Base-by-base conservation (phyloP, 805 yeast genomes). In the Lipomyces sp. region DNA sequence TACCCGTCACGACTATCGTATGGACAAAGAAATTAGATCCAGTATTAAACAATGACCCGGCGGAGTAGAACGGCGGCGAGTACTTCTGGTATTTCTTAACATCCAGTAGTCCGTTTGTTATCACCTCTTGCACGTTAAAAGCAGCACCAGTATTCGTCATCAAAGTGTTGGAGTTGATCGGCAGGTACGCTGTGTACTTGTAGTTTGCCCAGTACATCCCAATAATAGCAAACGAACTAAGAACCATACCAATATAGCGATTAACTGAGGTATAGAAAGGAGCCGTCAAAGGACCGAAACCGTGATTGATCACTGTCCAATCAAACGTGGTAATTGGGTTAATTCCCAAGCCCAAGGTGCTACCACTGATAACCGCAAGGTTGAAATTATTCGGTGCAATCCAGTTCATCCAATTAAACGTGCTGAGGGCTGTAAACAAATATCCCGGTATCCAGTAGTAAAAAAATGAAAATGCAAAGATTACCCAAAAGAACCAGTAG, bases 21-120 rank as follows among this genome's bases (percentile, higher is more conserved):
- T 85, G 84, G 58, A 84, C 74, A 48, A 84, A 83, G 75, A 85
- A 86, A 72, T 79, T 82, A 0, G 86, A 83, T 18, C 89, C 89
- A 72, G 86, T 86, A 18, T 80, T 75, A 15, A 87, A 84, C 64
- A 86, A 76, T 73, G 84, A 84, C 0, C 87, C 90, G 4, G 91
- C 90, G 42, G 85, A 74, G 73, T 86, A 87, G 76, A 82, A 87
- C 4, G 92, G 91, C 7, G 90, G 88, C 0, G 90, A 88, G 68
- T 86, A 83, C 15, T 74, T 66, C 64, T 79, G 77, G 73, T 87
- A 87, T 70, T 82, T 82, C 2, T 80, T 68, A 87, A 81, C 7
- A 76, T 72, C 65, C 81, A 76, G 82, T 2, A 76, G 69, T 64
- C 81, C 75, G 6, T 76, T 74, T 75, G 70, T 79, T 18, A 85